Evolutionary conservation across 371 early-diverging fungal species (phyloP).

Genomic region (Rhizomucor pusillus): DNA sequence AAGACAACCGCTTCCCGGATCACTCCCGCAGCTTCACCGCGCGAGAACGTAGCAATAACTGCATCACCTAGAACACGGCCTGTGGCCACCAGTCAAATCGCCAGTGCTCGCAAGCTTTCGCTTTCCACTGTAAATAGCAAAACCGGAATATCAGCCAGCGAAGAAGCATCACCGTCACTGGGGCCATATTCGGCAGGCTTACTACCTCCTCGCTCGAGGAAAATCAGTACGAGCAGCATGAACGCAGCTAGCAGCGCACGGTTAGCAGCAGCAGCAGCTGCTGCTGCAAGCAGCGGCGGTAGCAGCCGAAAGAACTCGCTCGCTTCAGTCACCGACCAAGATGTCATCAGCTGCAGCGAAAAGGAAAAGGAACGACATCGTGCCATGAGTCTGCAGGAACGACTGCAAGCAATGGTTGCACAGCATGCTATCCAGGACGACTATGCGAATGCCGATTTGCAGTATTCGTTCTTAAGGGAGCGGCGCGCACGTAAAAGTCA

Average conservation of each 20-base stretch:
- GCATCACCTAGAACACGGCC: conserved; percentile 9
- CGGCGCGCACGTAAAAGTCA: conserved; percentile 14
- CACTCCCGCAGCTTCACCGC: conserved; percentile 12
- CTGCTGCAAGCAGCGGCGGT: not conserved
- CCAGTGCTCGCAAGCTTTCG: conserved; percentile 15
- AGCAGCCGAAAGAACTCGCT: conserved; percentile 18
- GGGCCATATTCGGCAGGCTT: conserved; percentile 1
- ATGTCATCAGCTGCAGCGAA: conserved; percentile 6
- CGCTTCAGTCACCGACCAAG: conserved; percentile 9
- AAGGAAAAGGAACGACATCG: conserved; percentile 16
- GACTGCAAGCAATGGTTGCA: conserved; percentile 33
- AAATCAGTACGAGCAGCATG: conserved; percentile 7
- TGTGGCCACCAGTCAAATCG: conserved; percentile 5
- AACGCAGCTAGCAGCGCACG: conserved; percentile 5
- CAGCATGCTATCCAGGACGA: conserved; percentile 21
- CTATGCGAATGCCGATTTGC: conserved; percentile 9
- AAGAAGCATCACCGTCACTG: conserved; percentile 17
- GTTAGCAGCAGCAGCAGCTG: not conserved
- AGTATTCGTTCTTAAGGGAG: conserved; percentile 10
- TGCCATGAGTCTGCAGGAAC: conserved; percentile 29
- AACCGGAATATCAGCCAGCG: conserved; percentile 1
- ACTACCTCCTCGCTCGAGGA: conserved; percentile 9
- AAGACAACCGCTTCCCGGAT: conserved; percentile 14
- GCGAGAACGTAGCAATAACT: conserved; percentile 8
- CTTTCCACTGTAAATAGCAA: conserved; percentile 13